Base-by-base conservation (phyloP, 805 yeast species). In the Nakazawaea peltata region DNA sequence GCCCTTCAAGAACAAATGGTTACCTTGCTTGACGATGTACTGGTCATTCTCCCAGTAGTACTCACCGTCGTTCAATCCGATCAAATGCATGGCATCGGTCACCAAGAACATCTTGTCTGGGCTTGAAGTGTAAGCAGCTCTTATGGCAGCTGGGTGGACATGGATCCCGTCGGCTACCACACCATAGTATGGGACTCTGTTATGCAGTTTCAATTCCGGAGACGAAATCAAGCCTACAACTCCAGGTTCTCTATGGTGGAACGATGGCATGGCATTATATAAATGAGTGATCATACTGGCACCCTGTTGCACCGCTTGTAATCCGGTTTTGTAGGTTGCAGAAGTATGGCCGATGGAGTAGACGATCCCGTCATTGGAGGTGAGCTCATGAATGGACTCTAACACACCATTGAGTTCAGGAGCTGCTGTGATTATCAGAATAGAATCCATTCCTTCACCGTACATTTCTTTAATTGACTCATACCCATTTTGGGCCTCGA, bases 241-340 rank as follows among this genome's bases (percentile, higher is more conserved):
- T 11, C 80, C 78, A 9, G 70, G 71, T 34, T 72, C 71, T 44
- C 81, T 56, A 46, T 73, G 79, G 45, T 71, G 78, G 6, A 74
- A 75, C 32, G 49, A 59, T 3, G 76, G 75, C 81, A 74, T 74
- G 44, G 81, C 81, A 44, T 74, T 74, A 53, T 69, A 74, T 34
- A 74, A 58, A 46, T 74, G 81, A 3, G 81, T 74, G 37, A 74
- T 58, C 78, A 74, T 72, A n/a, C 66, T 46, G 12, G 77, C 75
- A 17, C 80, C 80, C n/a, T 56, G 44, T 16, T 55, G 50, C 24
- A 73, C 54, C 0, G 79, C 79, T 34, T 59, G 51, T 16, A 63
- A 39, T 11, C 54, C 56, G 5, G 46, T 48, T 5, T 50, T 53
- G 35, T 52, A 51, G 36, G 48, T 36, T 26, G 73, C 57, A 45